Base-by-base conservation (phyloP, 1,139 yeast genomes). In the Yamadazyma mexicana region DNA sequence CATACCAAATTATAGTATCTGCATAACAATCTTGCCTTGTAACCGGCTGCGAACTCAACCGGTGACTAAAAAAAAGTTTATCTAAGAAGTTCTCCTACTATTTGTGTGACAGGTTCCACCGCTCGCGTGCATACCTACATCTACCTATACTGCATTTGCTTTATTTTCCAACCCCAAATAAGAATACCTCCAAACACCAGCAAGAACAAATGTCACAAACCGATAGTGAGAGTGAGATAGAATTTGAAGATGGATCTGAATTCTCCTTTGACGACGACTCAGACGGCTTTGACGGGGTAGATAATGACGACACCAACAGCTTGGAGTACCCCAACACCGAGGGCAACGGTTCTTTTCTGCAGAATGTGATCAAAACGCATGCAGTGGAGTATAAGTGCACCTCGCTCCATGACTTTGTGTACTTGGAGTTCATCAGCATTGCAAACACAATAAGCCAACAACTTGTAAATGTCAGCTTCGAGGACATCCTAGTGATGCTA, bases 401-500 rank as follows among this genome's bases (percentile, higher is more conserved):
- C 10, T 27, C 37, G 10, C 26, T 29, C 7, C 32, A 34, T 10
- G 45, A 42, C 18, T 42, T 42, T 33, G 40, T 37, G 5, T 39
- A 27, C 28, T 25, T 38, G n/a, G 39, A 42, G 14, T 42, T 42
- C 34, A 25, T 42, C 7, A n/a, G 7, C 16, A 12, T 40, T 14
- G 45, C 43, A 2, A 36, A 37, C 22, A 26, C 25, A 5, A 29
- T 39, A 14, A 37, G 34, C 12, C 37, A 32, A n/a, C 39, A 37
- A 31, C 39, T 42, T 12, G 18, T 34, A 4, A 35, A 29, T 14
- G 38, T 42, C 12, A 14, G 15, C 8, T 37, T 14, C 29, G 73
- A 69, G 39, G 76, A 78, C 10, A 56, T 79, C 17, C 60, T 80
- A 26, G 53, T 66, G 2, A 61, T 89, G 56, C 66, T 87, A 31